phyloP scores from a whole-genome alignment of 2,329 filamentous ascomycete species.

The Phyllosticta citribraziliensis region DNA sequence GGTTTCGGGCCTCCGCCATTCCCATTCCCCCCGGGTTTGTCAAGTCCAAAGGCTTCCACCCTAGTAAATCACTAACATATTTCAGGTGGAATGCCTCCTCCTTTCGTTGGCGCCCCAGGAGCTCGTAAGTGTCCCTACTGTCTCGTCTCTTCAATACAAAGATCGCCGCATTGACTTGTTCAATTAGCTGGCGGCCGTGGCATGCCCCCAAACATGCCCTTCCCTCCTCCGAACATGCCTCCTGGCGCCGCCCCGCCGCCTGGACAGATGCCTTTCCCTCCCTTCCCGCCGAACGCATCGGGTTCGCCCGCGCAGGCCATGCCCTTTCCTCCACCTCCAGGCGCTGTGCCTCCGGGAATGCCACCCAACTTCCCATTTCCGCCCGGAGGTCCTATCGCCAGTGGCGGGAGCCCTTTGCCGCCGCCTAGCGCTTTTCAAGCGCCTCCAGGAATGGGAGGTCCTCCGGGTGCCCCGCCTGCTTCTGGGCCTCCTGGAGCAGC shows the following conservation, averaged over 20 bases:
- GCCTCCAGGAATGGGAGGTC: conserved; percentile 2
- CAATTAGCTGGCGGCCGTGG: conserved; percentile 15
- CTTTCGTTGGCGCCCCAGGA: conserved; percentile 28
- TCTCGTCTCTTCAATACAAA: not conserved
- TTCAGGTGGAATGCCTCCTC: conserved; percentile 19
- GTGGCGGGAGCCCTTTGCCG: conserved; percentile 1
- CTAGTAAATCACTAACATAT: conserved; percentile 1
- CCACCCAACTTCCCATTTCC: conserved; percentile 16
- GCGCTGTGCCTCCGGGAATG: conserved; percentile 18
- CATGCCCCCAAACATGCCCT: conserved; percentile 22
- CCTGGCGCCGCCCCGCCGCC: conserved; percentile 10
- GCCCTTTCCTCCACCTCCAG: conserved; percentile 29
- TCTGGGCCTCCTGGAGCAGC: not conserved
- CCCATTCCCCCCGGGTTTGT: conserved; percentile 54
- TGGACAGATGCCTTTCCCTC: conserved; percentile 17
- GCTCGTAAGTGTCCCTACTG: conserved; percentile 22
- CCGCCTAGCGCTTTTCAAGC: conserved; percentile 7
- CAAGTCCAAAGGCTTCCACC: not conserved
- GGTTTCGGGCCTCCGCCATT: conserved; percentile 42
- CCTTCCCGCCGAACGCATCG: conserved; percentile 17
- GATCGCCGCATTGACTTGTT: not conserved
- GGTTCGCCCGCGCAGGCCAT: conserved; percentile 27
- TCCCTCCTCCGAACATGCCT: conserved; percentile 15
- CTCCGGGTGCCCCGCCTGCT: conserved; percentile 2
- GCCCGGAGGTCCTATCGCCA: not conserved